These are phyloP conservation scores for Heliophila coronopifolia DNA, from an alignment of 441 rosid species.

Conservation along the genomic window DNA sequence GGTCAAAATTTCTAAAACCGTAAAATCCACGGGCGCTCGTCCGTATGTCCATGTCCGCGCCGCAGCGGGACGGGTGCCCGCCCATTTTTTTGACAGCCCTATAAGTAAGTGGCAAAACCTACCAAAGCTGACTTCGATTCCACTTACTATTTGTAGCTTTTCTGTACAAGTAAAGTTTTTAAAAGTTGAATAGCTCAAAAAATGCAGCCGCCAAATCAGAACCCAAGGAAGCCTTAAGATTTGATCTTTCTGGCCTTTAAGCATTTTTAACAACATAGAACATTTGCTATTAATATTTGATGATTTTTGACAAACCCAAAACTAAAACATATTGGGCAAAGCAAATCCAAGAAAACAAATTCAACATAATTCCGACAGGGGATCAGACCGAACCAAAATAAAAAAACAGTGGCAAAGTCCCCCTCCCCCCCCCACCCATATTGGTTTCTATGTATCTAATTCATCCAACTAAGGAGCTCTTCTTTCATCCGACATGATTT, in stretches of 20 bases:
- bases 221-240: background rate
- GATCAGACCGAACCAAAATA: conserved; percentile 28
- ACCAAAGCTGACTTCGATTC: conserved; percentile 15
- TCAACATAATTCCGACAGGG: conserved; percentile 17
- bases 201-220: background rate
- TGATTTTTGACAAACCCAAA: conserved; percentile 20
- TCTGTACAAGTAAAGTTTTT: no score
- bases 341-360: background rate
- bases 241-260: background rate
- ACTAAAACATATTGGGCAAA: conserved; percentile 27
- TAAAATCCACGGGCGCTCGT: no score
- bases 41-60: no score
- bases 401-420: conserved; percentile 18
- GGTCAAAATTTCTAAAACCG: no score
- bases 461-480: conserved; percentile 8
- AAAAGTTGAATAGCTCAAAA: no score
- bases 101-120: conserved; percentile 8
- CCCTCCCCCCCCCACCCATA: no score
- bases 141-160: conserved; percentile 14
- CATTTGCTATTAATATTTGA: background rate
- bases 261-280: background rate
- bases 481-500: conserved; percentile 2
- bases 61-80: no score
- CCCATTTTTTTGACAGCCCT: no score
- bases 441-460: conserved; percentile 13